Percentiles rank a stretch among this genome's conserved stretches.
phyloP scores from a whole-genome alignment of 352 stramenopile genomes.

The Thalassiosira gravida region DNA sequence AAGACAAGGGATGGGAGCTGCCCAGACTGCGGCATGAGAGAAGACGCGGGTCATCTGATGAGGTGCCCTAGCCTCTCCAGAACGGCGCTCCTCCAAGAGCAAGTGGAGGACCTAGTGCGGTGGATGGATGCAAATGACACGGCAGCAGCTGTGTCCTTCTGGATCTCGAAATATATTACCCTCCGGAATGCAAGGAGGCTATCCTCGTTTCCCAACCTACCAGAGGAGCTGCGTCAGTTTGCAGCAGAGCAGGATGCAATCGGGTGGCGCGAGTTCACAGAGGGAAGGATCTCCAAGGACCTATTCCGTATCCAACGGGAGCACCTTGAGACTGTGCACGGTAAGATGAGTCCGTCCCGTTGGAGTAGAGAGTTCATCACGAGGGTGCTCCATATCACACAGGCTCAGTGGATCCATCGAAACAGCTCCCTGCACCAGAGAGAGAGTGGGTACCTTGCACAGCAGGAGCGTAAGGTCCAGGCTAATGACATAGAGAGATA shows the following conservation, averaged over 20 bases:
- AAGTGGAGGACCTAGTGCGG: background rate
- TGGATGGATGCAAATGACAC: conserved; percentile 14
- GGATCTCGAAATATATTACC: conserved; percentile 13
- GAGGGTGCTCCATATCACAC: conserved; percentile 4
- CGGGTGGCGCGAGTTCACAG: conserved; percentile 4
- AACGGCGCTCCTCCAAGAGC: conserved; percentile 4
- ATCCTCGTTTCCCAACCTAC: background rate
- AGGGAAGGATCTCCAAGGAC: background rate
- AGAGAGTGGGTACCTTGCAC: background rate
- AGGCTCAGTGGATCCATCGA: conserved; percentile 11
- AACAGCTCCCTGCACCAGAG: background rate
- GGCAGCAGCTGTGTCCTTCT: background rate
- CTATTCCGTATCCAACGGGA: conserved; percentile 1
- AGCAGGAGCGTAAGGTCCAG: background rate
- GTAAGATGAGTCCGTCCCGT: background rate
- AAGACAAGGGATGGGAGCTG: background rate
- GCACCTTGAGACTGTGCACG: background rate
- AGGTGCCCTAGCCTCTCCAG: conserved; percentile 1
- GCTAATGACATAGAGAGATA: background rate
- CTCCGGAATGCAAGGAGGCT: background rate
- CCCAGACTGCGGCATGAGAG: conserved; percentile 3
- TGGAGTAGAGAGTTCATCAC: conserved; percentile 4
- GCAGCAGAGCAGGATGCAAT: conserved; percentile 12
- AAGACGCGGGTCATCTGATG: conserved; percentile 3
- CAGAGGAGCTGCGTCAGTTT: background rate